Evolutionary conservation across 176 grass and related monocot genomes (phyloP), one percentile per base, ranked within the genome.

Genomic region (Carex scoparia): DNA sequence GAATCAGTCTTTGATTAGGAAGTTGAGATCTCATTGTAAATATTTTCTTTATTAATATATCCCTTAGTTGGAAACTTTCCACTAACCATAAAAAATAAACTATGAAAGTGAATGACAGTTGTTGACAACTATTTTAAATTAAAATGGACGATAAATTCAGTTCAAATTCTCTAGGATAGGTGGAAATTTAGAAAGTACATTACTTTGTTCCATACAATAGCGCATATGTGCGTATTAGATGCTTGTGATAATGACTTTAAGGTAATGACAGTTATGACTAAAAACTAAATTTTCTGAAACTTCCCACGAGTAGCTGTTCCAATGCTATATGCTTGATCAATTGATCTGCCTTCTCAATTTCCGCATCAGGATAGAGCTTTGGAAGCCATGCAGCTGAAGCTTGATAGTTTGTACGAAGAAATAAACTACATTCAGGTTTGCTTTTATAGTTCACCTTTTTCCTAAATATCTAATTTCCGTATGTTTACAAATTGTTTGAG

Each of bases 351-450:
- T 53, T 35, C 65, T 18, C 27, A 69, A 72, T 48, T 90, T 77
- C 82, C 46, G 60, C 0, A 74, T 63, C 83, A 98, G 95, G 95
- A 98, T 84, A 82, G 91, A 68, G 75, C 94, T 33, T 83, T 98
- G 63, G 89, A 87, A 62, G 74, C 77, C 85, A 98, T 98, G 91
- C 93, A 98, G 82, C 91, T 94, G 76, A 98, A 98, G 89, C 88
- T 98, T 64, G 93, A 98, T 40, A 79, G 88, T 87, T 70, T 98
- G 65, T 91, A 87, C 1, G 77, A 85, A 9, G 86, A 92, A 84
- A 98, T 93, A 88, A 89, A 86, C 84, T 88, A 58, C 32, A 49
- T 95, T 58, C 91, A 90, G 69, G 86, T 89, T 46, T 49, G 64
- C 10, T 48, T 64, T 30, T 76, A 57, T 4, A 69, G 33, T 12